Conservation (phyloP, 108 stramenopile genomes). For the Cyclotella cryptica region DNA sequence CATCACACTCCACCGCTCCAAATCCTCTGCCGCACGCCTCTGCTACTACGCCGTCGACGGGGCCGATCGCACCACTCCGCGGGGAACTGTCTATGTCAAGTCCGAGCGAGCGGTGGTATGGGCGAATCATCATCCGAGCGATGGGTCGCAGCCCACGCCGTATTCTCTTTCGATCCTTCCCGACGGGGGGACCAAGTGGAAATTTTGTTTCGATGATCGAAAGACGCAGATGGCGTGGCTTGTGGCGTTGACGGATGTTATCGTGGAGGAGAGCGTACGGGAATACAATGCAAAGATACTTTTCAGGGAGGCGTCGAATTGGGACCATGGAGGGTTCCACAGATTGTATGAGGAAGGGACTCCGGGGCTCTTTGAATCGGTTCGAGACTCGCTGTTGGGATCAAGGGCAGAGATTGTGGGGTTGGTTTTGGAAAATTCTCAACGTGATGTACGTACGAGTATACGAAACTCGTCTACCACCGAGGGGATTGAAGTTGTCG, state of each 20-base stretch:
- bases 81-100: slow-evolving; percentile 31
- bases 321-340: slow-evolving; percentile 42
- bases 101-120: slow-evolving; percentile 39
- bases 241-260: slow-evolving; percentile 38
- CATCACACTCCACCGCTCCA: slow-evolving; percentile 48
- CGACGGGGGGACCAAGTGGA: slow-evolving; percentile 48
- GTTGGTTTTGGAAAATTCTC: background rate
- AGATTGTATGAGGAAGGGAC: slow-evolving; percentile 47
- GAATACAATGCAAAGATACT: slow-evolving; percentile 71
- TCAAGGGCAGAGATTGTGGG: background rate
- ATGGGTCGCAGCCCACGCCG: slow-evolving; percentile 69
- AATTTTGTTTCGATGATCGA: slow-evolving; percentile 48
- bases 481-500: slow-evolving; percentile 2
- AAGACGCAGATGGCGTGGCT: slow-evolving; percentile 46
- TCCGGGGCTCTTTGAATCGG: slow-evolving; percentile 20
- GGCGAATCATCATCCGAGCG: slow-evolving; percentile 28
- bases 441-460: too few species aligned
- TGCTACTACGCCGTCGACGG: slow-evolving; percentile 55
- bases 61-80: background rate
- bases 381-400: slow-evolving; percentile 6
- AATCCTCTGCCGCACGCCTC: slow-evolving; percentile 41
- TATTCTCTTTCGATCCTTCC: slow-evolving; percentile 66
- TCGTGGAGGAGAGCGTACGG: slow-evolving; percentile 35
- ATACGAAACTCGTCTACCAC: background rate
- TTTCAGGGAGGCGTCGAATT: slow-evolving; percentile 34